These are phyloP conservation scores for Fusarium proliferatum DNA, from an alignment of 2,329 filamentous ascomycete species.

Conservation along the genomic window DNA sequence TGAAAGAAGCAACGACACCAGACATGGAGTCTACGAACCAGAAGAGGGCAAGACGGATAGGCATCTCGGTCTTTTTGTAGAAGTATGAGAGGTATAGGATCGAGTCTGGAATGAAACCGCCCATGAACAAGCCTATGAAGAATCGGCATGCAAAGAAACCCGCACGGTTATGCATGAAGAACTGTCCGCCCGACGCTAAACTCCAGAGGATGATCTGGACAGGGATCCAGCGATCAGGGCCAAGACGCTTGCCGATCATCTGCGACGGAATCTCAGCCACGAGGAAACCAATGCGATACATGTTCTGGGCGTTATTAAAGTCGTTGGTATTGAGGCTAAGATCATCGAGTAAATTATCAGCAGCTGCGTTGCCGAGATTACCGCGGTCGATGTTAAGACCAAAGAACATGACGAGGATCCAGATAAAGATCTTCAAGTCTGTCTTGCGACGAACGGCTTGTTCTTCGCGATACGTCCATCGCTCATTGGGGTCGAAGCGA, in stretches of 20 bases:
- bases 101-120: not conserved
- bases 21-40: not conserved
- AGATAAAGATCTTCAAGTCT: not conserved
- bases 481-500: not conserved
- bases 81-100: not conserved
- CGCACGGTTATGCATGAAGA: not conserved
- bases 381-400: not conserved
- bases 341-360: not conserved
- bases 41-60: not conserved
- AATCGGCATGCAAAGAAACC: not conserved
- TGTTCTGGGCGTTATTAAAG: not conserved
- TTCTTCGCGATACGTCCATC: not conserved
- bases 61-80: not conserved
- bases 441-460: not conserved
- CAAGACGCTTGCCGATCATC: not conserved
- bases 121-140: not conserved
- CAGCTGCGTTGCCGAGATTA: not conserved
- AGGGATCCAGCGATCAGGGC: constrained; percentile 1
- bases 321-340: not conserved
- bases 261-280: not conserved
- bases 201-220: constrained; percentile 1
- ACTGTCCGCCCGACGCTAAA: not conserved
- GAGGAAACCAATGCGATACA: not conserved
- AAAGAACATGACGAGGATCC: not conserved
- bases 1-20: not conserved